Evolutionary conservation across 148 eudicot genomes (phyloP).

Genomic region (Heliosperma pusillum): DNA sequence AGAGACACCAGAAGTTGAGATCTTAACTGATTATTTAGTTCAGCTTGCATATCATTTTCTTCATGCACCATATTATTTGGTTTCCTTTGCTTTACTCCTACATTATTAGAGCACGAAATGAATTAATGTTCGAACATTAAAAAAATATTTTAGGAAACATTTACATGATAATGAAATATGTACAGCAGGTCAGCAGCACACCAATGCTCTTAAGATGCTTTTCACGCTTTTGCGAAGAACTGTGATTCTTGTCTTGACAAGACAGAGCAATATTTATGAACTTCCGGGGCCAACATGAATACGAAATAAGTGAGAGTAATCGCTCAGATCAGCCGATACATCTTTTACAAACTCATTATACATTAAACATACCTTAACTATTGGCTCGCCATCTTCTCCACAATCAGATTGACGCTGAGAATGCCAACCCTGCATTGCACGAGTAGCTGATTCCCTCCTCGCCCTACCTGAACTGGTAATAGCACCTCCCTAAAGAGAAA

Average conservation of each 20-base stretch:
- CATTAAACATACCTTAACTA: constrained; percentile 38
- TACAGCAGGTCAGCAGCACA: constrained; percentile 24
- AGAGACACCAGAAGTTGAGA: constrained; percentile 4
- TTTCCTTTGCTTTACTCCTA: constrained; percentile 78
- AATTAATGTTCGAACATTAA: background rate
- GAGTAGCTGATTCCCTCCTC: constrained; percentile 89
- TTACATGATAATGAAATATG: constrained; percentile 2
- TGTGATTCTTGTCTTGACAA: constrained; percentile 61
- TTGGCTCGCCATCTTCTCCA: constrained; percentile 67
- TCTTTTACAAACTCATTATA: background rate
- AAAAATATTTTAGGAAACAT: background rate
- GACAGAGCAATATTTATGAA: constrained; percentile 7
- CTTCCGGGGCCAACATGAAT: background rate
- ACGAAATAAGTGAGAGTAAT: background rate
- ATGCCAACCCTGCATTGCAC: constrained; percentile 99
- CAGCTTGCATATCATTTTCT: constrained; percentile 50
- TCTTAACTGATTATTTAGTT: constrained; percentile 65
- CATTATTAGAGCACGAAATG: background rate
- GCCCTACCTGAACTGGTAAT: constrained; percentile 70
- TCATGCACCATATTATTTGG: constrained; percentile 53
- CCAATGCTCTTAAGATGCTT: constrained; percentile 74
- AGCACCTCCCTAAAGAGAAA: constrained; percentile 46
- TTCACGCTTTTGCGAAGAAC: constrained; percentile 62
- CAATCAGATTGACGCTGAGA: constrained; percentile 56
- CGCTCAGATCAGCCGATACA: constrained; percentile 3